Base-by-base conservation (phyloP, 2,329 filamentous ascomycete genomes). In the Stemphylium beticola region DNA sequence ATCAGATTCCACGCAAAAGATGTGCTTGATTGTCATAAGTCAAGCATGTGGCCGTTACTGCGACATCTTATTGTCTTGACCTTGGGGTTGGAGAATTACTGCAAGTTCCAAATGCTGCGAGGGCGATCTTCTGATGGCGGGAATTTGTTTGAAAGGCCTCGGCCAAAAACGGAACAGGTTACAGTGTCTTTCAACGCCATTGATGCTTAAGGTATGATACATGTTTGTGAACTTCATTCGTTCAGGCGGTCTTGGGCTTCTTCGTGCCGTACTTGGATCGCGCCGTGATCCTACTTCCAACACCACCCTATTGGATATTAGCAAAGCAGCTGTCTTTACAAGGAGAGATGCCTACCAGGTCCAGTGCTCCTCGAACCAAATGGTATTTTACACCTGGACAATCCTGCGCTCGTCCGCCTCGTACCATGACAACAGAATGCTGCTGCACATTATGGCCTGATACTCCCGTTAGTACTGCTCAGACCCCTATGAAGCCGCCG, bases 341-440 rank as follows among this genome's bases (percentile, higher is more conserved):
- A 22, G 3, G 9, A 4, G 5, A 20, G 18, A 42, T 11, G 85
- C 90, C 71, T 82, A 96, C 93, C 85, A 99, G 77, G 85, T 99
- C 95, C 78, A 96, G 81, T 17, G 93, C 91, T 29, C 95, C 95
- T 74, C 95, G 83, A 37, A 99, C 91, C 69, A 97, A 81, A 77
- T 96, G 92, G 76, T 99, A 99, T 73, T 93, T 88, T 78, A 99
- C 95, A 87, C 95, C 95, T 58, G 95, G 95, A 81, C 95, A 99
- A 87, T 99, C 95, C 84, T 98, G 95, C 62, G 87, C 87, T 74
- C 95, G 84, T 2, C 95, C 95, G 54, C 95, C 95, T 64, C 95
- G 84, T n/a, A 99, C 93, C 64, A 98, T 82, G 51, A 99, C 95
- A 41, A 99, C 95, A 68, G 90, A 96, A 82, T 99, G 96, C 83